These are phyloP conservation scores for Asterella californica DNA, from an alignment of 225 moss, liverwort and hornwort genomes.

Conservation along the genomic window DNA sequence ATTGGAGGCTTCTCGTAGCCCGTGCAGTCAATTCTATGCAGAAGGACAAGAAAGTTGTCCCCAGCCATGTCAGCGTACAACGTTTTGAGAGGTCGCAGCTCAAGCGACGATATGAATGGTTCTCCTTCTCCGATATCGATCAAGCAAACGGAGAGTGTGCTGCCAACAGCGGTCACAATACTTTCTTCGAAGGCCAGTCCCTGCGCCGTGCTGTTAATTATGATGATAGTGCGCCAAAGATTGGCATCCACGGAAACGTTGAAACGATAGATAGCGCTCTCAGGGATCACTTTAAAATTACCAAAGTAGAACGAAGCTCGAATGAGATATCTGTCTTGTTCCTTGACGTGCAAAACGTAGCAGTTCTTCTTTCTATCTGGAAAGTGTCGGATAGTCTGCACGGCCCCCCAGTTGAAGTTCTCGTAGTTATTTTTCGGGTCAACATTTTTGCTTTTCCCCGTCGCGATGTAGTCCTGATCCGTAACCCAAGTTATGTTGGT, in stretches of 20 bases:
- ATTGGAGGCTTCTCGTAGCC: neutral
- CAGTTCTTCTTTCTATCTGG: neutral
- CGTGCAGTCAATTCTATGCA: neutral
- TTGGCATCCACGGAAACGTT: neutral
- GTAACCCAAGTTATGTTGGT: neutral
- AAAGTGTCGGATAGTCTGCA: neutral
- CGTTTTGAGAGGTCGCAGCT: neutral
- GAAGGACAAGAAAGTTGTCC: neutral
- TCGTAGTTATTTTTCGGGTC: neutral
- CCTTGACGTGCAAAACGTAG: neutral
- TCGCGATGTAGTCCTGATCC: neutral
- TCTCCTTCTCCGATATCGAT: constrained; percentile 7
- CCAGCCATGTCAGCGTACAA: neutral
- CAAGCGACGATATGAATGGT: constrained; percentile 7
- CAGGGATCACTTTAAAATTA: neutral
- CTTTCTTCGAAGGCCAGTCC: neutral
- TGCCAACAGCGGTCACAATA: neutral
- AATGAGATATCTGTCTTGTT: neutral
- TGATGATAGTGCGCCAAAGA: neutral
- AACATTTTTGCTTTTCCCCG: neutral
- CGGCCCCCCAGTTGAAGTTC: neutral
- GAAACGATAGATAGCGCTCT: neutral
- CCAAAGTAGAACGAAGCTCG: neutral
- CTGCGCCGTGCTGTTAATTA: too few species aligned
- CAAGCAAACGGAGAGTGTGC: neutral